Conservation (phyloP, 129 eudicot genomes). For the Arctium minus region DNA sequence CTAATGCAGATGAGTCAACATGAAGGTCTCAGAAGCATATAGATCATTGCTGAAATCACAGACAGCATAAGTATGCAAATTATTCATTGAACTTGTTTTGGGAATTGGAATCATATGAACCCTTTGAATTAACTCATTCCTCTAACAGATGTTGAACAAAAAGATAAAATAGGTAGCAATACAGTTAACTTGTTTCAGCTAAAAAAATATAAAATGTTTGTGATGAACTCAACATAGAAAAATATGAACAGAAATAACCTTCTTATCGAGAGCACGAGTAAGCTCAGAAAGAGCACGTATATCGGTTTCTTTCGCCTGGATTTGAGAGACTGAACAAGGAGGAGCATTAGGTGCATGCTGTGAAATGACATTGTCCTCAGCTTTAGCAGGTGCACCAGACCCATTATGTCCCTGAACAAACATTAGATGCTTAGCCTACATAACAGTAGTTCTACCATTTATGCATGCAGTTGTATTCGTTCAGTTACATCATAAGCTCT, state of each 20-base stretch:
- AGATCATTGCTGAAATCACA: neutral
- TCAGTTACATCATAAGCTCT: neutral
- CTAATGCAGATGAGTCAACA: neutral
- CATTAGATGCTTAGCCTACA: conserved; percentile 2
- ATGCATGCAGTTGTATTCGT: neutral
- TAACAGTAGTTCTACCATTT: neutral
- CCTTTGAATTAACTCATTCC: neutral
- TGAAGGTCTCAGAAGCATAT: neutral
- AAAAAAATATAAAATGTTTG: neutral
- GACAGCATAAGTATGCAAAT: neutral
- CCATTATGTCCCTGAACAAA: conserved; percentile 27
- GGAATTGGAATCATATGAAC: neutral
- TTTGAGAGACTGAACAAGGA: conserved; percentile 25
- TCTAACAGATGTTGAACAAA: neutral
- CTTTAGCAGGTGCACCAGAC: conserved; percentile 32
- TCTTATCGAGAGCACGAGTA: conserved; percentile 45
- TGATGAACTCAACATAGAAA: neutral
- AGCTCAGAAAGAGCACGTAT: conserved; percentile 46
- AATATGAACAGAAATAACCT: conserved; percentile 31
- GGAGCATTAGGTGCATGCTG: conserved; percentile 30
- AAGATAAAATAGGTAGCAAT: neutral
- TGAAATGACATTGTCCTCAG: conserved; percentile 10
- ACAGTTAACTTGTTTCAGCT: neutral
- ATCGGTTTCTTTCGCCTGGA: conserved; percentile 45
- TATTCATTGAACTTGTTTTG: neutral